These are phyloP conservation scores for Pyronema omphalodes DNA, from an alignment of 495 filamentous ascomycete genomes.

Conservation along the genomic window DNA sequence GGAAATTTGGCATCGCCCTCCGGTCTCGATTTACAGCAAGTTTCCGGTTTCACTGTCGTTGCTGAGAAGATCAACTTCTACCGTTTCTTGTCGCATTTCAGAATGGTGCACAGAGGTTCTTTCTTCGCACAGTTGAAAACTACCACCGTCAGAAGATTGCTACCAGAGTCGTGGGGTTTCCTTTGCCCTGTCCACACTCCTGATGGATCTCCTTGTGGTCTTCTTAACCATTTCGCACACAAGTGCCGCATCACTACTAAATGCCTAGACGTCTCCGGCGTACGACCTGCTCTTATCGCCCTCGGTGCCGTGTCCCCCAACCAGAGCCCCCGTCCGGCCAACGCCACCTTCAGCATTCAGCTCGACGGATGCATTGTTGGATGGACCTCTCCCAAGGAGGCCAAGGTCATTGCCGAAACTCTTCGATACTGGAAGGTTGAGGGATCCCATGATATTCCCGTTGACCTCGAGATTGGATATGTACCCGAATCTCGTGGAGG, in stretches of 20 bases:
- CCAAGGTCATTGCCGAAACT: constrained; percentile 58
- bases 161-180: constrained; percentile 96
- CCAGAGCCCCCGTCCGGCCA: constrained; percentile 51
- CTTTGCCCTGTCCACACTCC: constrained; percentile 94
- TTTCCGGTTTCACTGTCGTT: constrained; percentile 85
- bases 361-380: constrained; percentile 79
- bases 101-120: constrained; percentile 95
- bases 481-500: constrained; percentile 71
- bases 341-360: constrained; percentile 71
- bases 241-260: constrained; percentile 78
- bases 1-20: constrained; percentile 82
- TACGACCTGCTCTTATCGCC: constrained; percentile 53
- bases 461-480: constrained; percentile 77
- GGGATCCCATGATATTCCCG: constrained; percentile 64
- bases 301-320: constrained; percentile 49
- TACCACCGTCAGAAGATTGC: constrained; percentile 81
- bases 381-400: constrained; percentile 70
- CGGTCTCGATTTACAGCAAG: constrained; percentile 83
- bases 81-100: constrained; percentile 96
- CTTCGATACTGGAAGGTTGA: constrained; percentile 92
- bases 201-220: constrained; percentile 83
- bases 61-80: constrained; percentile 99
- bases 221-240: constrained; percentile 89
- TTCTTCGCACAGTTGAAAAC: constrained; percentile 98
- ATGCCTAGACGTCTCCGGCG: constrained; percentile 45